Evolutionary conservation across 306 rosid genomes (phyloP).

Genomic region (Quillaja saponaria): DNA sequence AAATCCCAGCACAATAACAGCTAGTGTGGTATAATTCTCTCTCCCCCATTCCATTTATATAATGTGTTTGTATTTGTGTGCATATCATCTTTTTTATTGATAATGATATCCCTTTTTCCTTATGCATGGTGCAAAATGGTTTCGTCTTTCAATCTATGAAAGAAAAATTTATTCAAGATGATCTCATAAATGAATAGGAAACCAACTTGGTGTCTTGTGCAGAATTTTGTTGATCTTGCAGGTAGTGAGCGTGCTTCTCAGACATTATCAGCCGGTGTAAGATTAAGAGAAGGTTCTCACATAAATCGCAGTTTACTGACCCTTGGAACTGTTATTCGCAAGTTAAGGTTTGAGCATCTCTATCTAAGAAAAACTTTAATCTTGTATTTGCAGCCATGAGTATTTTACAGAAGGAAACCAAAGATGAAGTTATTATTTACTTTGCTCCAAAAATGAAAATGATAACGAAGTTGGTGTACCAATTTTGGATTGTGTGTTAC

Average conservation of each 20-base stretch:
- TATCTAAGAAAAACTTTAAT: background rate
- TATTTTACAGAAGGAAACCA: too few species aligned
- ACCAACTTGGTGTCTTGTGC: slow-evolving; percentile 27
- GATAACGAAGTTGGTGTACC: too few species aligned
- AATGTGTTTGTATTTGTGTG: too few species aligned
- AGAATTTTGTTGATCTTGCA: slow-evolving; percentile 93
- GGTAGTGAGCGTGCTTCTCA: slow-evolving; percentile 96
- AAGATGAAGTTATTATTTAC: background rate
- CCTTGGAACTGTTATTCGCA: slow-evolving; percentile 88
- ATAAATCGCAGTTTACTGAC: slow-evolving; percentile 88
- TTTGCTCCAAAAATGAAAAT: background rate
- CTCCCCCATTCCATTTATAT: too few species aligned
- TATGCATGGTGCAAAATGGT: too few species aligned
- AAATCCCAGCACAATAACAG: slow-evolving; percentile 56
- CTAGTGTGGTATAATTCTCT: slow-evolving; percentile 69
- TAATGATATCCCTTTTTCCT: background rate
- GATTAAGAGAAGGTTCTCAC: slow-evolving; percentile 93
- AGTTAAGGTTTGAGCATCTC: slow-evolving; percentile 63
- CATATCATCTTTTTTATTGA: too few species aligned
- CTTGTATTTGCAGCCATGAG: background rate
- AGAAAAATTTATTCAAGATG: background rate
- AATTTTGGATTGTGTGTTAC: too few species aligned
- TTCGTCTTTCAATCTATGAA: background rate
- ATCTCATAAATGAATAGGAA: slow-evolving; percentile 17
- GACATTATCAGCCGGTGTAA: slow-evolving; percentile 67